Base-by-base conservation (phyloP, 2,329 filamentous ascomycete genomes). In the Fusarium brevicatenulatum region DNA sequence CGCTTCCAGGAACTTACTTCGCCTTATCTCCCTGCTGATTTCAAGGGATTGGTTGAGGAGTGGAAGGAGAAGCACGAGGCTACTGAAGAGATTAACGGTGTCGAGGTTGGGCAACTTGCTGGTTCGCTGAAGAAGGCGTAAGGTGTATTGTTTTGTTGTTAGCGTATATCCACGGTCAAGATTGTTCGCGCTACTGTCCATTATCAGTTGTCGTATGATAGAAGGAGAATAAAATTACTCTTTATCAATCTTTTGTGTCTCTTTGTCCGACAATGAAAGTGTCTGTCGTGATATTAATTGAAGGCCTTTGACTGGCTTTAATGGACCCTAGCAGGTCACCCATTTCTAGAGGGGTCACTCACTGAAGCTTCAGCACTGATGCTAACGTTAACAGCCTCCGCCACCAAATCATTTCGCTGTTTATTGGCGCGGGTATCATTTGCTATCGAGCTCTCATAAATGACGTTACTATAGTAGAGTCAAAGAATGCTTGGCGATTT, bases 41-140 rank as follows among this genome's bases (percentile, higher is more conserved):
- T 75, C 12, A 42, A n/a, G 4, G 78, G 78, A 1, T 25, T 80
- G 10, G 30, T 77, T n/a, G 74, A 78, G 5, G 79, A 80, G 34
- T 80, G 78, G 77, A 61, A 70, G 39, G 32, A 25, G 2, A 70
- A 70, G 9, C 44, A 70, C 2, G 52, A 54, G 9, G 44, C 13
- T 1, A 7, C 36, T 18, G 15, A 39, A 4, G 57, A 46, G 23
- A 68, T 68, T 11, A 10, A 50, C 1, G 66, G 64, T 1, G 9
- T 58, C 0, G 66, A 69, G 5, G 65, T 69, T 11, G 58, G 69
- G 7, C 13, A 69, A 8, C n/a, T 53, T 13, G 25, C 10, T 9
- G 36, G 4, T 10, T 7, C 12, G 10, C n/a, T 32, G 7, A 70
- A 69, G 58, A 65, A 69, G 46, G 58, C 28, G 13, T 68, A 50